phyloP scores from a whole-genome alignment of 1,284 basidiomycete genomes.

The Peniophora sp. region DNA sequence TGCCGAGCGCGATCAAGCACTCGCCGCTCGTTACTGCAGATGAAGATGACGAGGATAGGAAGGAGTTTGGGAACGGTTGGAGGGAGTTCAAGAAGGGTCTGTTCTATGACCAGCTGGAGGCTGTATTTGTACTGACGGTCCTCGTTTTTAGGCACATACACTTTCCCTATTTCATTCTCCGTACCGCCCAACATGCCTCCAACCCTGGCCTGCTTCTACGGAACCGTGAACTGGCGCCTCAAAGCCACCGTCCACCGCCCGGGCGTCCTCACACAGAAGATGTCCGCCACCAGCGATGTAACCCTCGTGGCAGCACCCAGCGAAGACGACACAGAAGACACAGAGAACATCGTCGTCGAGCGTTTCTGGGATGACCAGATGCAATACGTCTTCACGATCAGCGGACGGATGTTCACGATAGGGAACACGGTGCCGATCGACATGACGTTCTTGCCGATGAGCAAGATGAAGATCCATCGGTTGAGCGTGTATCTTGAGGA shows the following conservation, averaged over 20 bases:
- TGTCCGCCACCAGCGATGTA: conserved; percentile 69
- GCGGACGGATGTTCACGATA: conserved; percentile 77
- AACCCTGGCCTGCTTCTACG: conserved; percentile 72
- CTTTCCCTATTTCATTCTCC: conserved; percentile 88
- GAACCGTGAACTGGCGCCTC: conserved; percentile 74
- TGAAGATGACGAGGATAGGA: conserved; percentile 38
- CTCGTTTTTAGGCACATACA: conserved; percentile 89
- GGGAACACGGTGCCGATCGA: conserved; percentile 79
- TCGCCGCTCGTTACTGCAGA: conserved; percentile 20
- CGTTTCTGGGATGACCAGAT: conserved; percentile 90
- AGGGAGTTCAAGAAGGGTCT: conserved; percentile 86
- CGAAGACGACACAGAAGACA: conserved; percentile 76
- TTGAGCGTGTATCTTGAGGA: conserved; percentile 73
- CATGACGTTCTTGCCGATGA: conserved; percentile 77
- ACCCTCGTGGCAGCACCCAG: conserved; percentile 71
- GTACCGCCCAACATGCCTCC: conserved; percentile 81
- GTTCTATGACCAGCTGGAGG: conserved; percentile 16
- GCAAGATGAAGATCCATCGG: conserved; percentile 80
- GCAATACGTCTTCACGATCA: conserved; percentile 76
- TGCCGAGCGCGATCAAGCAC: conserved; percentile 18
- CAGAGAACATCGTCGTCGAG: conserved; percentile 81
- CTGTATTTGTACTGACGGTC: too few species aligned
- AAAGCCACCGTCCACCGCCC: conserved; percentile 81
- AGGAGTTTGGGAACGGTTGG: conserved; percentile 59
- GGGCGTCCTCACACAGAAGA: conserved; percentile 73